Base-by-base conservation (phyloP, 495 filamentous ascomycete genomes). In the Gamarada debralockiae region DNA sequence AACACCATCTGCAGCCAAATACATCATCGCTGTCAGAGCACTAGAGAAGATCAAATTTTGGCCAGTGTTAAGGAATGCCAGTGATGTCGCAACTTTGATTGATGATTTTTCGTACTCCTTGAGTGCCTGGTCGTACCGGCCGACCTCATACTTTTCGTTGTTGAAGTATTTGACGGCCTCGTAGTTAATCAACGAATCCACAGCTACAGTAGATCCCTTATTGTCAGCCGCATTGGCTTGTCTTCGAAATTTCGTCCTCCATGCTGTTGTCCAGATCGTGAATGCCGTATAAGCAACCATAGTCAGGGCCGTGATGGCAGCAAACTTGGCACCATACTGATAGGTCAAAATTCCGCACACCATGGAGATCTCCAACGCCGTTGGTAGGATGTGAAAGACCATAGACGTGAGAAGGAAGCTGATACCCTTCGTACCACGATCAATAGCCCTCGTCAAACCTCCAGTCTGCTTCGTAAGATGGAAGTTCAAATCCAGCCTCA, bases 81-180 rank as follows among this genome's bases (percentile, higher is more conserved):
- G 72, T 1, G 91, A 96, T 0, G 95, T 97, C 2, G 89, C 90
- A 42, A 97, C 87, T 66, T 96, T 97, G 74, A 97, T 97, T 15
- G 90, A 95, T 27, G 89, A 88, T 66, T 87, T 88, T 66, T 98
- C 90, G 67, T 98, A 97, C 20, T 80, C 74, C 57, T 85, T 78
- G 34, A 98, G 75, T 0, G 93, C 89, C 57, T 84, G 81, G 66
- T 97, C 92, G 64, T 98, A 98, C 21, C 93, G 82, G 18, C 78
- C 82, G 38, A 93, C 87, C 67, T 98, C 93, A 58, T 89, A 96
- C 60, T 86, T 86, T 65, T 98, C 93, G 65, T 97, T 97, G 70
- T 97, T 98, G 77, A 98, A 98, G 73, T 97, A 96, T 72, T 97
- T 97, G 57, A 98, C 93, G 14, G 93, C 95, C 67, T 98, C 93